Evolutionary conservation across 345 rosid genomes (phyloP).

Genomic region (Euphorbia tirucalli): DNA sequence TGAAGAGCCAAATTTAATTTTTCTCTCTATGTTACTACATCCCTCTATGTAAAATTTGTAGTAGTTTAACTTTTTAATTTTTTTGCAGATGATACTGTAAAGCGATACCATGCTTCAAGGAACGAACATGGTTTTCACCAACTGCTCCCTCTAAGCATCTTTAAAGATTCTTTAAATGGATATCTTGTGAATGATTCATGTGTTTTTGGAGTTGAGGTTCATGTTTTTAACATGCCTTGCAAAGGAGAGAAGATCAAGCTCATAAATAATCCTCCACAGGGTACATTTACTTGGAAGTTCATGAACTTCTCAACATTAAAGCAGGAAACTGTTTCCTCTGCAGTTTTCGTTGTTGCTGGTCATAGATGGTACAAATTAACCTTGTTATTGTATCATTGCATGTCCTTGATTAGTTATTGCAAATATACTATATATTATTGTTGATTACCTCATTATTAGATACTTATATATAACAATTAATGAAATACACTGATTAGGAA

Average conservation of each 20-base stretch:
- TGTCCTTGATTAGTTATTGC: too few species aligned
- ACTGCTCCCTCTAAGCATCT: neutral
- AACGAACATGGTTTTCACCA: neutral
- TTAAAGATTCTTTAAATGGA: neutral
- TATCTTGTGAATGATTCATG: conserved; percentile 11
- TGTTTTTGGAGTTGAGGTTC: conserved; percentile 6
- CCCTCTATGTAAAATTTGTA: too few species aligned
- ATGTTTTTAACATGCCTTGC: neutral
- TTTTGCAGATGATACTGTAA: neutral
- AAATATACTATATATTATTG: too few species aligned
- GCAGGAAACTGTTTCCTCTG: too few species aligned
- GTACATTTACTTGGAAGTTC: neutral
- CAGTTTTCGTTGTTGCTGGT: neutral
- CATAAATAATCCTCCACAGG: neutral
- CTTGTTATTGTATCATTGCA: too few species aligned
- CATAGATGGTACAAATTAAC: conserved; percentile 3
- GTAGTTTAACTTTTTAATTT: too few species aligned
- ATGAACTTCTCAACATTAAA: neutral
- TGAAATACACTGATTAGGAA: too few species aligned
- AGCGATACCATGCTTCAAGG: neutral
- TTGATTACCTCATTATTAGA: too few species aligned
- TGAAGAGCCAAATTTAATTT: too few species aligned
- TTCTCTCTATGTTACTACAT: too few species aligned
- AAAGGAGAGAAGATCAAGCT: neutral
- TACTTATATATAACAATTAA: too few species aligned